A percentile compares a stretch with the other conserved stretches of the same genome.
These are phyloP conservation scores for Handroanthus guayacan DNA, from an alignment of 257 asterid species.

Conservation along the genomic window DNA sequence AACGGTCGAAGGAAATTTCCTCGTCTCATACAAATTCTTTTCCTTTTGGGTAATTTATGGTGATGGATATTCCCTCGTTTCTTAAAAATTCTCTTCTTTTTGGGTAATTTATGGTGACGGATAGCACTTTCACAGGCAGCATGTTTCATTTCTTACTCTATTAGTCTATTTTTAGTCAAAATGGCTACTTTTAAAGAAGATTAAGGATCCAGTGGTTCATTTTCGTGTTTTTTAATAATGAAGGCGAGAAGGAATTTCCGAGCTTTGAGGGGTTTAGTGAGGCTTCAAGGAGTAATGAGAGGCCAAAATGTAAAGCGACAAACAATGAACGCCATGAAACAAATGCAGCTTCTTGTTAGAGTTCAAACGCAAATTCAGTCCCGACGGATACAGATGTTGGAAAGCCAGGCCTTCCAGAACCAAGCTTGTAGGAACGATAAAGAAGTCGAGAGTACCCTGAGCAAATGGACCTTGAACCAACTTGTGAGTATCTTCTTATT, in stretches of 20 bases:
- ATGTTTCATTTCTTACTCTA: not conserved
- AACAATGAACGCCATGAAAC: slow-evolving; percentile 87
- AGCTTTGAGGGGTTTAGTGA: slow-evolving; percentile 85
- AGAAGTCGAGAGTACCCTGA: slow-evolving; percentile 64
- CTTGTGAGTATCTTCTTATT: slow-evolving; percentile 45
- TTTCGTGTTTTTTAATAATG: slow-evolving; percentile 1
- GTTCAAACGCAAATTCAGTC: slow-evolving; percentile 91
- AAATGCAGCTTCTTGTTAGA: slow-evolving; percentile 89
- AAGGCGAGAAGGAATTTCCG: slow-evolving; percentile 87
- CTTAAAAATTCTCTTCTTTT: not conserved
- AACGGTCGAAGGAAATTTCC: not conserved
- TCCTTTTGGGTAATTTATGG: not conserved
- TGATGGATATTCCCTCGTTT: not conserved
- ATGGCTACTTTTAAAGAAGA: not conserved
- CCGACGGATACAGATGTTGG: slow-evolving; percentile 82
- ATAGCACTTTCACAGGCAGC: not conserved
- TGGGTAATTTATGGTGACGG: not conserved
- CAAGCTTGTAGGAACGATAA: slow-evolving; percentile 54
- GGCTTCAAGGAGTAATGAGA: slow-evolving; percentile 93
- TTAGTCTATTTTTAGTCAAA: not conserved
- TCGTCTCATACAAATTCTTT: not conserved
- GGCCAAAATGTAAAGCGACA: slow-evolving; percentile 81
- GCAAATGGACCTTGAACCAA: slow-evolving; percentile 72
- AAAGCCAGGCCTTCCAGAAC: slow-evolving; percentile 59
- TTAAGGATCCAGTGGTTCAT: not conserved